Evolutionary conservation across 139 green algal species (phyloP).

Genomic region (Micromonas pusilla): DNA sequence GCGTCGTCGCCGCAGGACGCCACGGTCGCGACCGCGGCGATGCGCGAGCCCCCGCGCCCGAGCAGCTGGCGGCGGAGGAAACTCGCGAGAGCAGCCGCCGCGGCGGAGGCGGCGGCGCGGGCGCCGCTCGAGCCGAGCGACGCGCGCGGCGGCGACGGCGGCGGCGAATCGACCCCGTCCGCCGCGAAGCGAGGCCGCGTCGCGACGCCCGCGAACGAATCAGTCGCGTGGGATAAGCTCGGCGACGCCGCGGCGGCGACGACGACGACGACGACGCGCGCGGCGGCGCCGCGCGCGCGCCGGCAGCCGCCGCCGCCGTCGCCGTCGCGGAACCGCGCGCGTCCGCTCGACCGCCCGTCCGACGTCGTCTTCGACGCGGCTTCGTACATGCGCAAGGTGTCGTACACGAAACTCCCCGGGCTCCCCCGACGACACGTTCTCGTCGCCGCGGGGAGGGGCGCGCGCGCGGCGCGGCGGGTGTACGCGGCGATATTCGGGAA

Average conservation of each 20-base stretch:
- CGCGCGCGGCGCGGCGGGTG: not conserved
- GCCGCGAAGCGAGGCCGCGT: no score
- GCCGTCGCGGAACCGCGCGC: not conserved
- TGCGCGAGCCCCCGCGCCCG: conserved; percentile 23
- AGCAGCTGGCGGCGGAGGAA: conserved; percentile 49
- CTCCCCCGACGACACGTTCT: conserved; percentile 4
- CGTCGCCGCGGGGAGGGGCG: not conserved
- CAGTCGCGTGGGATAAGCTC: no score
- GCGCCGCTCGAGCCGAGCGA: not conserved
- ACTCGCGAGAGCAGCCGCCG: conserved; percentile 1
- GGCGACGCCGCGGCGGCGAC: no score
- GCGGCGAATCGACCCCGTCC: no score
- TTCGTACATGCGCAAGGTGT: not conserved
- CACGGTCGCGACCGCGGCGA: not conserved
- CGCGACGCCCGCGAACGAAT: no score
- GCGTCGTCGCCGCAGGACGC: not conserved
- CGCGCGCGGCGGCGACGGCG: not conserved
- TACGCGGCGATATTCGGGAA: conserved; percentile 20
- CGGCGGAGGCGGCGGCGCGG: not conserved
- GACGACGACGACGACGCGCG: no score
- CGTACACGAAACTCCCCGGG: not conserved
- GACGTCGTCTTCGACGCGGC: not conserved
- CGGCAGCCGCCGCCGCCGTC: no score
- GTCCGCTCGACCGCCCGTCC: not conserved
- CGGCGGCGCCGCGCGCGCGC: no score